These are phyloP conservation scores for Marasmius fiardii DNA, from an alignment of 1,284 basidiomycete genomes.

Conservation along the genomic window DNA sequence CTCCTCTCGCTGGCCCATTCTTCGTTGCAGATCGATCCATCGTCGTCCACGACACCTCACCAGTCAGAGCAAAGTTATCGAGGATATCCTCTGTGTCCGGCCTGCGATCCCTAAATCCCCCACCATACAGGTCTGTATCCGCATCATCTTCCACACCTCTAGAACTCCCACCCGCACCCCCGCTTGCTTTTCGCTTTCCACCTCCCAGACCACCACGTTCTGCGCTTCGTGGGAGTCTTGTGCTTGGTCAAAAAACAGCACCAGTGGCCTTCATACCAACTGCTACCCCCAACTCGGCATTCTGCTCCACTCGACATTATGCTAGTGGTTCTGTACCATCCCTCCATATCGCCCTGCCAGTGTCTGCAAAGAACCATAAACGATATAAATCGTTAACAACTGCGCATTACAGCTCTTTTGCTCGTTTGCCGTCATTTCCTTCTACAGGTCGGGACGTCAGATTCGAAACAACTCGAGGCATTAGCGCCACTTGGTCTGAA, in stretches of 20 bases:
- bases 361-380: slow-evolving; percentile 2
- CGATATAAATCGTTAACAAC: not conserved
- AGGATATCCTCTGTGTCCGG: not conserved
- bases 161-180: not conserved
- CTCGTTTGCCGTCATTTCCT: no score
- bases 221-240: not conserved
- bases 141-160: no score
- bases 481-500: no score
- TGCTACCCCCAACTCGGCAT: no score
- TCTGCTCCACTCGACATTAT: no score
- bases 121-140: no score
- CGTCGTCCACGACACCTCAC: not conserved
- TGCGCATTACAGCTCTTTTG: not conserved
- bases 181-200: not conserved
- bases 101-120: no score
- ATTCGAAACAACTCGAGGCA: no score
- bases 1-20: not conserved
- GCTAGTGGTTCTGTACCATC: not conserved
- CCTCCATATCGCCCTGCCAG: slow-evolving; percentile 1
- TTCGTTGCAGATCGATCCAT: not conserved
- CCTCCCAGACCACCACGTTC: not conserved
- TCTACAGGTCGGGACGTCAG: no score
- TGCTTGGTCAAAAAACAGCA: not conserved
- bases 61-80: not conserved
- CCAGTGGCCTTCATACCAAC: not conserved